Evolutionary conservation across 2,329 filamentous ascomycete genomes (phyloP).

Genomic region (Fusarium protoensiforme): DNA sequence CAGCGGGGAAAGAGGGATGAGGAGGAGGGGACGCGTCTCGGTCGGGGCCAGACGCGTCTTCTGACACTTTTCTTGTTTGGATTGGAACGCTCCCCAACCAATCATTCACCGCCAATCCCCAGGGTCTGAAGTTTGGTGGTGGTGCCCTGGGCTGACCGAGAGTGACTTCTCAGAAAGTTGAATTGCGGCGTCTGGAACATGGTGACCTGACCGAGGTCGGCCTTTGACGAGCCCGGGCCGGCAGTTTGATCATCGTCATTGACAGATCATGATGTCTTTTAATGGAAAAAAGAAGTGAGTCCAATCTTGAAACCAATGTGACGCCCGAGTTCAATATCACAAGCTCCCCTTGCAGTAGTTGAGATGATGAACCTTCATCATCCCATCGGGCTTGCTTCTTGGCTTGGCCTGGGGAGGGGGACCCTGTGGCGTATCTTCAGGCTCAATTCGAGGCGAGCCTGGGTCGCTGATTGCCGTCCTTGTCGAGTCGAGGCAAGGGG

Average conservation of each 20-base stretch:
- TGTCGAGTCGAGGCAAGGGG: neutral
- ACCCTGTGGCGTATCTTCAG: neutral
- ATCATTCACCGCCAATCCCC: slow-evolving; percentile 27
- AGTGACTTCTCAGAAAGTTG: neutral
- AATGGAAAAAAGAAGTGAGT: slow-evolving; percentile 5
- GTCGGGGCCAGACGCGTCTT: slow-evolving; percentile 22
- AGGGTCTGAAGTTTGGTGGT: slow-evolving; percentile 15
- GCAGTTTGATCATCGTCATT: slow-evolving; percentile 18
- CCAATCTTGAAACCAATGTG: neutral
- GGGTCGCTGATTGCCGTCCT: neutral
- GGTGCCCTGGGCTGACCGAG: slow-evolving; percentile 20
- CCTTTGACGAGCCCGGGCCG: slow-evolving; percentile 2
- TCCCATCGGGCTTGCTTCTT: neutral
- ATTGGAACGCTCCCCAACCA: slow-evolving; percentile 31
- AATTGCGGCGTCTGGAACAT: neutral
- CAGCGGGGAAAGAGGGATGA: neutral
- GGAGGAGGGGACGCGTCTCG: slow-evolving; percentile 22
- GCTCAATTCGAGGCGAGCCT: neutral
- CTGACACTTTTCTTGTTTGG: slow-evolving; percentile 32
- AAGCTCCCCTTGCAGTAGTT: neutral
- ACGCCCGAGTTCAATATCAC: neutral
- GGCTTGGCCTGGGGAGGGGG: no score
- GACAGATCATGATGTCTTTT: slow-evolving; percentile 21
- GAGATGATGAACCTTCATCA: neutral
- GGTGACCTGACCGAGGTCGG: neutral